Base-by-base conservation (phyloP, 2,329 filamentous ascomycete genomes). In the Aspergillus fischeri region DNA sequence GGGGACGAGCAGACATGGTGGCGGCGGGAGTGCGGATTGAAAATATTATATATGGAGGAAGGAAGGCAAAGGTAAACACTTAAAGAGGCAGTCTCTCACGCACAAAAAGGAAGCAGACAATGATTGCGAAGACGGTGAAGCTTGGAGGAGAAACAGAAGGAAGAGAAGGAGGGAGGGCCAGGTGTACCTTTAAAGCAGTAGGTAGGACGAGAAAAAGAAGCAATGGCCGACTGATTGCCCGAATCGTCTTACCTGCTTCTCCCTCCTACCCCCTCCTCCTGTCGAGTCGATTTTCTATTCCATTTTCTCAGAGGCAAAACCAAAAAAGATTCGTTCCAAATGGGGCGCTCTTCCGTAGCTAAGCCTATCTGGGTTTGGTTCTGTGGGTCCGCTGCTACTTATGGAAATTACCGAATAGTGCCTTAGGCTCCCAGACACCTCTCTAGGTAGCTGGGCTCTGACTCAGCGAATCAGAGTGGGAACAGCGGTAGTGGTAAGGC, bases 1-100 rank as follows among this genome's bases (percentile, higher is more conserved):
- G 86, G 64, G 90, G 89, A 78, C 89, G 87, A 67, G 86, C 75
- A 73, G 88, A 83, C 89, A 92, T 92, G 65, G 63, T 77, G 67
- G 63, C 60, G 60, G 65, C 62, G 62, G 32, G 11, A 14, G 28
- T 63, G 59, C 59, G 45, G 58, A 55, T 21, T 20, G 58, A 53
- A 56, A 49, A 50, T 42, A 41, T 41, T 55, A 51, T 42, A 50
- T 51, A 56, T 54, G 52, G 52, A 52, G 51, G 56, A 55, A 54
- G 48, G 52, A 47, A 14, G 51, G 50, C 51, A 55, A 38, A 51
- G 28, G 32, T 35, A 17, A 45, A 25, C 59, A 56, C 47, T 29
- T 29, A 45, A n/a, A 25, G 24, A 45, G 47, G 28, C 28, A 47
- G 44, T 27, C 21, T 47, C 24, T 47, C 44, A n/a, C 11, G 44